These are phyloP conservation scores for Epichloe scottii DNA, from an alignment of 2,329 filamentous ascomycete genomes.

Conservation along the genomic window DNA sequence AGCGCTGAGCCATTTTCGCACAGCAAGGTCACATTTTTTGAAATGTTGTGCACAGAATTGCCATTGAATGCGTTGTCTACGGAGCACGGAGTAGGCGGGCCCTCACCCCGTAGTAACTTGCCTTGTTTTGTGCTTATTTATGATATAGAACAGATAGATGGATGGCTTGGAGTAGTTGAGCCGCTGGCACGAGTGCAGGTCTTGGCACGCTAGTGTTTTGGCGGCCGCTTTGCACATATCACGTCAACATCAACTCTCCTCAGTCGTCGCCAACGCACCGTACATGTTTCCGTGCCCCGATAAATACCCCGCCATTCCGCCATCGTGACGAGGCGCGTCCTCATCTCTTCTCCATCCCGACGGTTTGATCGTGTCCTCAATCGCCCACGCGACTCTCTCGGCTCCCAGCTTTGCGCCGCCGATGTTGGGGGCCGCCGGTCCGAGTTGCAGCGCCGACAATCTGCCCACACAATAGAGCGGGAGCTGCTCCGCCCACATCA, in stretches of 20 bases:
- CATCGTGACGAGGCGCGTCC: neutral
- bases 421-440: conserved; percentile 61
- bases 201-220: no score
- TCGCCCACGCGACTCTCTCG: conserved; percentile 59
- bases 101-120: no score
- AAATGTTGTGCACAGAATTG: no score
- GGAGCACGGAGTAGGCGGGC: no score
- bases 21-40: no score
- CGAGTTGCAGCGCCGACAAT: conserved; percentile 54
- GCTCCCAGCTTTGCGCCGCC: conserved; percentile 62
- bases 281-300: conserved; percentile 26
- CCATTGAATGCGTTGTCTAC: no score
- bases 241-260: neutral
- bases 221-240: no score
- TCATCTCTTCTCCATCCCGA: conserved; percentile 6
- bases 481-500: conserved; percentile 63
- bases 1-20: no score
- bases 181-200: no score
- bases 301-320: conserved; percentile 16
- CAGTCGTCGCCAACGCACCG: conserved; percentile 13
- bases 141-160: no score
- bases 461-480: conserved; percentile 61
- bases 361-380: conserved; percentile 39
- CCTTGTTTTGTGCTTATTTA: no score
- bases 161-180: no score